phyloP scores from a whole-genome alignment of 2,329 filamentous ascomycete genomes.

The Teratosphaeria destructans region DNA sequence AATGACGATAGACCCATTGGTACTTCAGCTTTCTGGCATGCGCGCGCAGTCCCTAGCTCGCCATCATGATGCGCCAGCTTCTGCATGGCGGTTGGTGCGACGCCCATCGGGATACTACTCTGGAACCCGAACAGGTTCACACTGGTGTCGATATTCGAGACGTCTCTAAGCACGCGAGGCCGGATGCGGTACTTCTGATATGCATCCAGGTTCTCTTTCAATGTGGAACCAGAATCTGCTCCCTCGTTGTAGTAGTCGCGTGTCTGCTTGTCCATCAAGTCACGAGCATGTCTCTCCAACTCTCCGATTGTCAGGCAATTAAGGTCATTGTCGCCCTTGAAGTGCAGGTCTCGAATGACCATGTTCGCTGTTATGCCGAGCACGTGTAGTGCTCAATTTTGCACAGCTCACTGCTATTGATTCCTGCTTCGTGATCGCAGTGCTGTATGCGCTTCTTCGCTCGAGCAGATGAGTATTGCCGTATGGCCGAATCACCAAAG shows the following conservation, averaged over 20 bases:
- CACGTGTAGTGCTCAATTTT: background rate
- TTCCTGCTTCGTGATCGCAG: background rate
- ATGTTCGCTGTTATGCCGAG: background rate
- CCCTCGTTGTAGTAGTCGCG: conserved; percentile 32
- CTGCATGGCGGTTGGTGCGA: conserved; percentile 46
- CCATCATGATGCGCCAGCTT: conserved; percentile 43
- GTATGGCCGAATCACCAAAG: background rate
- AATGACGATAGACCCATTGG: conserved; percentile 42
- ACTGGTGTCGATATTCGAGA: conserved; percentile 30
- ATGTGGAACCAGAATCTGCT: conserved; percentile 26
- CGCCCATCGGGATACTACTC: conserved; percentile 41
- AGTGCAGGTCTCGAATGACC: background rate
- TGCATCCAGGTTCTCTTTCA: conserved; percentile 42
- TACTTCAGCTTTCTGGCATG: conserved; percentile 34
- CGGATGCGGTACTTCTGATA: conserved; percentile 38
- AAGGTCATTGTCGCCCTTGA: conserved; percentile 21
- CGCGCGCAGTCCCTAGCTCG: conserved; percentile 40
- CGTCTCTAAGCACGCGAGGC: conserved; percentile 30
- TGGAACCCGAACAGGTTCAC: conserved; percentile 37
- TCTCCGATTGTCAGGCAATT: conserved; percentile 35
- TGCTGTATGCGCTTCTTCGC: background rate
- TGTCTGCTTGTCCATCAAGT: conserved; percentile 30
- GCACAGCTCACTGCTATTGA: background rate
- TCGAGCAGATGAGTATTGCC: background rate
- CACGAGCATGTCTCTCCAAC: conserved; percentile 28